phyloP scores from a whole-genome alignment of 495 filamentous ascomycete species.

The Aspergillus funiculosus region DNA sequence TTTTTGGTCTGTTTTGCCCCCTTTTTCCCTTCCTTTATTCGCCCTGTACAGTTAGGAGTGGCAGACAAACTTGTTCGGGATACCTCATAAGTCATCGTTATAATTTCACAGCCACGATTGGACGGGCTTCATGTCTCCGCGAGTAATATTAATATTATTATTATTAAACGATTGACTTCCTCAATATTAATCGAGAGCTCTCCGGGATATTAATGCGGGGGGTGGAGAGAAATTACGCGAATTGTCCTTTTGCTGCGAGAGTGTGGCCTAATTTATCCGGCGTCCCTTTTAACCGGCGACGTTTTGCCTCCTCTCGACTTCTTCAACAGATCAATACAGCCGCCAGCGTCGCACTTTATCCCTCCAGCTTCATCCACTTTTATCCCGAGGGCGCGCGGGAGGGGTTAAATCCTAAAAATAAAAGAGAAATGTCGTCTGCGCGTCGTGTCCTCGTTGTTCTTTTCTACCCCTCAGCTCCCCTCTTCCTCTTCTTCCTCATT shows the following conservation, averaged over 20 bases:
- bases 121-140: no score
- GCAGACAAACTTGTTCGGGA: no score
- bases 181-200: no score
- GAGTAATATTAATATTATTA: no score
- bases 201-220: no score
- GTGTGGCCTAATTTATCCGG: conserved; percentile 8
- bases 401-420: neutral
- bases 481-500: conserved; percentile 1
- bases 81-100: neutral
- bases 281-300: conserved; percentile 12
- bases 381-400: conserved; percentile 6
- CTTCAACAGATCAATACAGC: conserved; percentile 3
- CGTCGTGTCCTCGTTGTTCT: neutral
- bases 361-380: neutral
- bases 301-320: neutral
- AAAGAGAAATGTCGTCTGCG: neutral
- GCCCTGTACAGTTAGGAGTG: neutral
- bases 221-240: conserved; percentile 1
- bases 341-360: conserved; percentile 9
- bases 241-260: no score
- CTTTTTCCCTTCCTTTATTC: conserved; percentile 1
- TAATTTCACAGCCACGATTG: neutral
- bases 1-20: neutral
- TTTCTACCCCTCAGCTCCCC: conserved; percentile 1
- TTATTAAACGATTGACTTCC: no score